Evolutionary conservation across 2,329 filamentous ascomycete genomes (phyloP), one percentile per base, ranked within the genome.

Genomic region (Zasmidium cellare): DNA sequence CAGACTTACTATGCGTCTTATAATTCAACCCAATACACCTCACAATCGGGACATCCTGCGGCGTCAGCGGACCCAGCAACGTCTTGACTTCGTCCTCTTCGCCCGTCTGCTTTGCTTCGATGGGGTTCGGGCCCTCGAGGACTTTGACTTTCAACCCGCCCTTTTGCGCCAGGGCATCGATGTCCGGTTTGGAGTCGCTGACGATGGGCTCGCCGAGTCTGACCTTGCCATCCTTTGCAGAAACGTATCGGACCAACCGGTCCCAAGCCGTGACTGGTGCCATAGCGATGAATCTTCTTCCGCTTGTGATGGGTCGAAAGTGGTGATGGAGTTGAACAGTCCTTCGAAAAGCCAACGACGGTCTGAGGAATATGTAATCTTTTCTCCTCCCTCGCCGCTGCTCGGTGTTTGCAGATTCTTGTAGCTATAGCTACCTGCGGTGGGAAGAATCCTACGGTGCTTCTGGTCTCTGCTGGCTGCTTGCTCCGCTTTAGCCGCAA

Each of bases 201-300:
- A 60, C 81, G 56, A 91, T 84, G 59, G 89, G 88, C 75, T 92
- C 87, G 65, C 89, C 89, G 63, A 90, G 90, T 74, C 90, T 88
- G 35, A 83, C 82, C 56, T 80, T 79, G 71, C 88, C 88, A 68
- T 91, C 86, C 66, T 82, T 84, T 67, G 87, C 85, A 9, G 90
- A 81, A 19, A 70, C 61, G 75, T 91, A 92, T 53, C 89, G 86
- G 65, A 92, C 78, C 41, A 92, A 85, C 67, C 87, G 84, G 85
- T 90, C 63, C 69, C 68, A 69, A 23, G 63, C 35, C 18, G 50
- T 52, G 31, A 52, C 18, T 3, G 18, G n/a, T 19, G 31, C 50
- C 50, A 52, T 52, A 5, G 11, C 16, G 35, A 9, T 23, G 12
- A 9, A 14, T 16, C 12, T 41, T 41, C 35, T 9, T 31, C 28